A percentile compares a stretch with the other conserved stretches of the same genome.
Conservation (phyloP, 768 basidiomycete species). For the Boletus tylopilopsis region DNA sequence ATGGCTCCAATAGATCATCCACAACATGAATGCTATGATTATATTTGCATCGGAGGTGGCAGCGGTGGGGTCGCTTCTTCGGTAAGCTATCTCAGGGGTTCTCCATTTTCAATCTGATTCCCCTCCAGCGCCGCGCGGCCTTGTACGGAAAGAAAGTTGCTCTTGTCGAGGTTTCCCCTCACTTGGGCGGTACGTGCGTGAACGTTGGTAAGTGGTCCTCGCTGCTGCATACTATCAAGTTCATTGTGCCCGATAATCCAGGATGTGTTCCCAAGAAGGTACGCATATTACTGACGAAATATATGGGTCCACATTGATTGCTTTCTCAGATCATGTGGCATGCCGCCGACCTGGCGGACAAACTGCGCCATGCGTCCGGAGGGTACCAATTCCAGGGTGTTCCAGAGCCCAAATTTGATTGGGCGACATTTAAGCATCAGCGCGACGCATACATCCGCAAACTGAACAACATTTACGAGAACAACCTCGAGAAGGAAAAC, state of each 20-base stretch:
- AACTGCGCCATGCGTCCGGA: conserved; percentile 67
- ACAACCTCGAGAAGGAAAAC: conserved; percentile 79
- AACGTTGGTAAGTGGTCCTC: conserved; percentile 74
- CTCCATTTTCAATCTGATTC: neutral
- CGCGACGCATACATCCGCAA: conserved; percentile 92
- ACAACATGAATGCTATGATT: conserved; percentile 68
- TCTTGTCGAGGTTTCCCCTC: conserved; percentile 69
- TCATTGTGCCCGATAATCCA: conserved; percentile 27
- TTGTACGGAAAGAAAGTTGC: conserved; percentile 92
- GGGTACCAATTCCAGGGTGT: conserved; percentile 70
- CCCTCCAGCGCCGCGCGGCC: conserved; percentile 79
- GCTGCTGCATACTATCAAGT: neutral
- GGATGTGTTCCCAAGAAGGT: conserved; percentile 99
- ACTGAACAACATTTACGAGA: conserved; percentile 89
- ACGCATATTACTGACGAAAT: neutral
- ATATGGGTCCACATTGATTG: neutral
- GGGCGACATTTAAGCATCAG: conserved; percentile 88
- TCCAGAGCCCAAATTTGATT: conserved; percentile 67
- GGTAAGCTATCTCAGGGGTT: conserved; percentile 42
- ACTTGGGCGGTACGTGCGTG: conserved; percentile 93
- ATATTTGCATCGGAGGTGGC: conserved; percentile 88
- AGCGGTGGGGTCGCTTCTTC: conserved; percentile 90
- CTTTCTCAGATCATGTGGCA: conserved; percentile 91
- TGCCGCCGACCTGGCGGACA: conserved; percentile 86
- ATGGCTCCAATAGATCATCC: conserved; percentile 76